Evolutionary conservation across 2,329 filamentous ascomycete genomes (phyloP).

Genomic region (Emericellopsis atlantica): DNA sequence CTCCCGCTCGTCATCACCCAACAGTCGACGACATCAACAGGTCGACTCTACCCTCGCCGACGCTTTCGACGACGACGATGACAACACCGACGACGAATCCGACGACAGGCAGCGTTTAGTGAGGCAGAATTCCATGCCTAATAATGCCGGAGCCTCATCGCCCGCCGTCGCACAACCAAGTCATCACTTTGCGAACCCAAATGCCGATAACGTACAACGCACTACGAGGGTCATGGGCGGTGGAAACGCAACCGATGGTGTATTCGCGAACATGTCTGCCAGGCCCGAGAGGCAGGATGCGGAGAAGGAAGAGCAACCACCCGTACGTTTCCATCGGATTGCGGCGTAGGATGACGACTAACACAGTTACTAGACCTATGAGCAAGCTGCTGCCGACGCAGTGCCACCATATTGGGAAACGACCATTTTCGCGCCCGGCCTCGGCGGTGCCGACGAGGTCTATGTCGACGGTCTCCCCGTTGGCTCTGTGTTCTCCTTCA

Average conservation of each 20-base stretch:
- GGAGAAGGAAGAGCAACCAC: conserved; percentile 78
- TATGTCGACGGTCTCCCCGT: conserved; percentile 95
- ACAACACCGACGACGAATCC: conserved; percentile 55
- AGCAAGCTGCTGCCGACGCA: conserved; percentile 92
- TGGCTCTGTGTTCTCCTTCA: conserved; percentile 72
- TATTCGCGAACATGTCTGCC: conserved; percentile 89
- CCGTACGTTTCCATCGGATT: conserved; percentile 45
- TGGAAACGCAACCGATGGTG: conserved; percentile 76
- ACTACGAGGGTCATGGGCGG: conserved; percentile 46
- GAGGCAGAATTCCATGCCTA: conserved; percentile 39
- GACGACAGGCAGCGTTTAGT: conserved; percentile 84
- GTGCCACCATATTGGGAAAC: conserved; percentile 99
- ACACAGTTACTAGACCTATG: conserved; percentile 61
- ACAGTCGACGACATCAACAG: conserved; percentile 16
- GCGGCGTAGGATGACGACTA: conserved; percentile 12
- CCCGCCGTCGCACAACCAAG: conserved; percentile 12
- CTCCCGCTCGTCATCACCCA: conserved; percentile 57
- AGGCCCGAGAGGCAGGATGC: conserved; percentile 75
- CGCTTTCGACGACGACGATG: conserved; percentile 77
- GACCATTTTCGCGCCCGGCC: conserved; percentile 85
- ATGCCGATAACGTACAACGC: too few relatives aligned
- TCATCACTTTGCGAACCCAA: conserved; percentile 1
- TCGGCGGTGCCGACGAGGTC: conserved; percentile 84
- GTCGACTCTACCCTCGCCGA: conserved; percentile 80
- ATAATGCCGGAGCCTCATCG: conserved; percentile 8